phyloP scores from a whole-genome alignment of 257 asterid genomes.

The Plantago ovata region DNA sequence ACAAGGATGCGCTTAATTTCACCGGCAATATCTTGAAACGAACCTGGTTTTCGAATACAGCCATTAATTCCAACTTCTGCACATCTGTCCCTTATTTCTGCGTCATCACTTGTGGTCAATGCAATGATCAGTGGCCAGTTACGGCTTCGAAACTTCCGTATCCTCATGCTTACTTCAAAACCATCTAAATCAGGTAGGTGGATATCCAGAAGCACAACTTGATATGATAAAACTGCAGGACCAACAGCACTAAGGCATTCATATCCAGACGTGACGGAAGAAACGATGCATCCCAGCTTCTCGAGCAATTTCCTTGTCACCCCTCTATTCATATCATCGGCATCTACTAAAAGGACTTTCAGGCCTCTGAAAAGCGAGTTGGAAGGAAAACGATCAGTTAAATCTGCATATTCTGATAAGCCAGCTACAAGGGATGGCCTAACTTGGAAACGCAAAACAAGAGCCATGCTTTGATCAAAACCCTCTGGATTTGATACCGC shows the following conservation, averaged over 20 bases:
- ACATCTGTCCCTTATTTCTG: conserved; percentile 49
- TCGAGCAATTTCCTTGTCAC: conserved; percentile 76
- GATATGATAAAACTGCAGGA: conserved; percentile 39
- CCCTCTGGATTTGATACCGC: conserved; percentile 55
- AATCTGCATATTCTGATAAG: conserved; percentile 48
- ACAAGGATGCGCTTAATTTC: conserved; percentile 59
- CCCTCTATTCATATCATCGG: conserved; percentile 68
- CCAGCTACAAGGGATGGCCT: conserved; percentile 39
- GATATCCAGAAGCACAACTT: conserved; percentile 72
- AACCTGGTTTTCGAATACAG: conserved; percentile 61
- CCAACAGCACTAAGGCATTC: conserved; percentile 67
- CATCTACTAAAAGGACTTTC: conserved; percentile 73
- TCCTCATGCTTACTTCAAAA: conserved; percentile 65
- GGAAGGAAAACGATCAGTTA: conserved; percentile 43
- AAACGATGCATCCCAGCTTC: conserved; percentile 74
- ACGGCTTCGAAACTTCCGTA: conserved; percentile 67
- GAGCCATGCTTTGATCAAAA: conserved; percentile 76
- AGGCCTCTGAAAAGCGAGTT: conserved; percentile 60
- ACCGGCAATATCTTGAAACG: conserved; percentile 53
- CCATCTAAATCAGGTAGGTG: conserved; percentile 81
- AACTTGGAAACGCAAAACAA: conserved; percentile 64
- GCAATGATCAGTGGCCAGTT: conserved; percentile 79
- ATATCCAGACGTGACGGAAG: conserved; percentile 70
- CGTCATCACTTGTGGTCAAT: conserved; percentile 55
- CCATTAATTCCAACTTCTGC: conserved; percentile 75